phyloP scores from a whole-genome alignment of 1,284 basidiomycete species.

The Cystobasidiaceae sp. region DNA sequence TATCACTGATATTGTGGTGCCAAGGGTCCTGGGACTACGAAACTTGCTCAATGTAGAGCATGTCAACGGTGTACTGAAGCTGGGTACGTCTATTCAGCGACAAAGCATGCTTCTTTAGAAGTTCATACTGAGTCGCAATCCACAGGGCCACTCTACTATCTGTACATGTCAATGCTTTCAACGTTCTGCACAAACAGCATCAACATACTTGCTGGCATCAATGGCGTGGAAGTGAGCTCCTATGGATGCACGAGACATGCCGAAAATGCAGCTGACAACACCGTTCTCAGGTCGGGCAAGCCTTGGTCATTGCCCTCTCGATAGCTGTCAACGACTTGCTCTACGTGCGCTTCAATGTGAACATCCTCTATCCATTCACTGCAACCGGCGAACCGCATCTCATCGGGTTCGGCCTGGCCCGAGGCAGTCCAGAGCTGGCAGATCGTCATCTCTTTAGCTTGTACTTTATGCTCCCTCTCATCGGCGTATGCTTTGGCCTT shows the following conservation, averaged over 20 bases:
- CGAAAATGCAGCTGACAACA: too few relatives aligned
- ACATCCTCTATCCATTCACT: constrained; percentile 11
- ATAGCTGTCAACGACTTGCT: constrained; percentile 87
- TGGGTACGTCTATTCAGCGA: constrained; percentile 56
- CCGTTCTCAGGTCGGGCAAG: constrained; percentile 66
- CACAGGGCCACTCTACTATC: constrained; percentile 83
- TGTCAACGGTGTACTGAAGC: constrained; percentile 61
- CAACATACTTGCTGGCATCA: constrained; percentile 97
- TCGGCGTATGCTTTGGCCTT: constrained; percentile 83
- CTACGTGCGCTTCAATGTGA: constrained; percentile 61
- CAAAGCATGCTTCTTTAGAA: neutral
- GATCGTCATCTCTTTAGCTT: constrained; percentile 89
- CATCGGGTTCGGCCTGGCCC: constrained; percentile 32
- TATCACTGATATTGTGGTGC: constrained; percentile 89
- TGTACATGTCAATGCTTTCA: constrained; percentile 92
- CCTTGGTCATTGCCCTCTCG: constrained; percentile 82
- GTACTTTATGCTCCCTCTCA: constrained; percentile 92
- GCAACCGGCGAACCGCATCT: constrained; percentile 4
- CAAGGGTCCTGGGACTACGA: constrained; percentile 54
- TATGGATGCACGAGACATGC: neutral
- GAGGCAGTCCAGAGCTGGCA: constrained; percentile 60
- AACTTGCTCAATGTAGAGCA: constrained; percentile 52
- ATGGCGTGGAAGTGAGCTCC: constrained; percentile 69
- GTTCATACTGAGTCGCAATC: too few relatives aligned
- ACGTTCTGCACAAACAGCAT: constrained; percentile 98